These are phyloP conservation scores for Insectozyma bohioensis DNA, from an alignment of 1,139 yeast species.

Conservation along the genomic window DNA sequence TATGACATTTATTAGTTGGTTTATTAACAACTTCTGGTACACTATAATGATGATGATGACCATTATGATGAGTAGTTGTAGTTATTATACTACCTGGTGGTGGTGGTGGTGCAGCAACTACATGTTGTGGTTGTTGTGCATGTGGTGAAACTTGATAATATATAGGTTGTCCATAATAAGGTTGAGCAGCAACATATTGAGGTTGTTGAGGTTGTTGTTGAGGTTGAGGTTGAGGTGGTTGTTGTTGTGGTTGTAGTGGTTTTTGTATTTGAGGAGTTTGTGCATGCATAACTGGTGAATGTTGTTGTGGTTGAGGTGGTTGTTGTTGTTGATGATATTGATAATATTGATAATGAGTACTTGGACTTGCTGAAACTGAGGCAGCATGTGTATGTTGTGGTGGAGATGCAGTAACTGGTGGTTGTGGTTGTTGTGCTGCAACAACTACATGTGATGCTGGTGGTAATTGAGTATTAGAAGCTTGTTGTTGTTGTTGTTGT, in stretches of 20 bases:
- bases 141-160: slow-evolving; percentile 11
- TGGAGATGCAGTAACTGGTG: slow-evolving; percentile 9
- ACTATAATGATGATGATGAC: slow-evolving; percentile 2
- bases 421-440: slow-evolving; percentile 12
- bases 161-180: slow-evolving; percentile 16
- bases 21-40: slow-evolving; percentile 37
- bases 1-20: slow-evolving; percentile 36
- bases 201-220: slow-evolving; percentile 13
- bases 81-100: slow-evolving; percentile 3
- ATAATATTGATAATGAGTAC: slow-evolving; percentile 15
- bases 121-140: slow-evolving; percentile 2
- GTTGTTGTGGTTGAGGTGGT: slow-evolving; percentile 6
- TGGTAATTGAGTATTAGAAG: slow-evolving; percentile 13
- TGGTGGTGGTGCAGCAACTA: slow-evolving; percentile 4
- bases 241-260: slow-evolving; percentile 14
- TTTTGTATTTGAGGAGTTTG: slow-evolving; percentile 17
- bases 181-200: slow-evolving; percentile 9
- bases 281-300: slow-evolving; percentile 9
- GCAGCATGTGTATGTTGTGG: slow-evolving; percentile 7
- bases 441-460: slow-evolving; percentile 13
- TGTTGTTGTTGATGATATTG: slow-evolving; percentile 8
- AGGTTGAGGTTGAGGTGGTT: slow-evolving; percentile 6
- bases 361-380: slow-evolving; percentile 11
- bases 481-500: too few relatives aligned
- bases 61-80: not conserved